These are phyloP conservation scores for Annulohypoxylon stygium DNA, from an alignment of 495 filamentous ascomycete species.

Conservation along the genomic window DNA sequence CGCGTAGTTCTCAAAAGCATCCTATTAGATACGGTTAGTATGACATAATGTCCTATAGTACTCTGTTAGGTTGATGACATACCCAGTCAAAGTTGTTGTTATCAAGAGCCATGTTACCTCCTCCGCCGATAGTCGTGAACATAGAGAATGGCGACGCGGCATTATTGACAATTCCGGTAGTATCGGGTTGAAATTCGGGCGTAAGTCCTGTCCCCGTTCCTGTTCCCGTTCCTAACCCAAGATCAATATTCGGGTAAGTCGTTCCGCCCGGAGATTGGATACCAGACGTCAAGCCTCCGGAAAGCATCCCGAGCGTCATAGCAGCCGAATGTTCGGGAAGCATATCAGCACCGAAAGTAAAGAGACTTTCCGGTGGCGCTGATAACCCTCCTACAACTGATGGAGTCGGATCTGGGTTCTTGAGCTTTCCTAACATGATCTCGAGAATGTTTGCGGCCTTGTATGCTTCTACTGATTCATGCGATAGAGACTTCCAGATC, in stretches of 20 bases:
- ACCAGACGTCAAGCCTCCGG: conserved; percentile 72
- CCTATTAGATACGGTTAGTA: conserved; percentile 48
- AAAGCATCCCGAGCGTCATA: conserved; percentile 85
- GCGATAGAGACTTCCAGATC: conserved; percentile 82
- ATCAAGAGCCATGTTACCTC: conserved; percentile 53
- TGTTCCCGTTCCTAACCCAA: conserved; percentile 44
- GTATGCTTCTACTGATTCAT: conserved; percentile 87
- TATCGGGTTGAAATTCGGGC: conserved; percentile 67
- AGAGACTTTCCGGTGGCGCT: conserved; percentile 37
- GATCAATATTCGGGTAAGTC: conserved; percentile 54
- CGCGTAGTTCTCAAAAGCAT: conserved; percentile 63
- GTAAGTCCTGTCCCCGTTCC: conserved; percentile 49
- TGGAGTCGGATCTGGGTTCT: conserved; percentile 50
- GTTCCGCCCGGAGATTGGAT: conserved; percentile 56
- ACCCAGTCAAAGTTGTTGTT: conserved; percentile 85
- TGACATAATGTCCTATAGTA: not conserved
- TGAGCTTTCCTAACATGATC: conserved; percentile 83
- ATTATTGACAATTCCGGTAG: conserved; percentile 63
- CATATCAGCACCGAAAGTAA: conserved; percentile 55
- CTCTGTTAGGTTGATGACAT: conserved; percentile 49
- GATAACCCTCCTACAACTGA: conserved; percentile 47
- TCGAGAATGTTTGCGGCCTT: conserved; percentile 83
- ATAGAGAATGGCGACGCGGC: conserved; percentile 68
- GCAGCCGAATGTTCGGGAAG: conserved; percentile 76
- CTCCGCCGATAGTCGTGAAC: conserved; percentile 62